Evolutionary conservation across 1,284 basidiomycete genomes (phyloP), one percentile per base, ranked within the genome.

Genomic region (Cutaneotrichosporon spelunceum): DNA sequence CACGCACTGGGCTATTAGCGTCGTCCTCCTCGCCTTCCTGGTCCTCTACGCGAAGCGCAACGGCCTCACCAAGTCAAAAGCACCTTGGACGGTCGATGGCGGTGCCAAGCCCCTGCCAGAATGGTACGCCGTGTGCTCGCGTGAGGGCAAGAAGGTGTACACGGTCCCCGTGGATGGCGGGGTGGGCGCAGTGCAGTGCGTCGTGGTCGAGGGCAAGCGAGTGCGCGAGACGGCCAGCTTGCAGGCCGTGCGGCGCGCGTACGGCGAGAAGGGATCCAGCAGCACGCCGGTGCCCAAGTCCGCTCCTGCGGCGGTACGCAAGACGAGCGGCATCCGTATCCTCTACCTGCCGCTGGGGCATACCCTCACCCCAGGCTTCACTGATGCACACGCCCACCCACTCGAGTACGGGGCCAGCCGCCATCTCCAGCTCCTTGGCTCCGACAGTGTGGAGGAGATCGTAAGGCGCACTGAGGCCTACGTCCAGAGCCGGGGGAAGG

Each of bases 331-430:
- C 21, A 60, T 75, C 47, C 58, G 65, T 27, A 71, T 78, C 47
- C 56, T 75, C 34, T 70, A 72, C 55, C 66, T 78, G 0, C 73
- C 71, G 7, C 57, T 63, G 19, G 75, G 74, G 0, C 66, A 72
- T 55, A 68, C 72, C 16, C 45, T 79, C 47, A 78, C 76, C 3
- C 77, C 78, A 1, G 78, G 78, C 5, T 68, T 78, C 16, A 73
- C 69, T 7, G 91, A 94, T 76, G 85, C 90, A 0, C 92, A 93
- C 78, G 89, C 87, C 0, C 72, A 76, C 65, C 71, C 72, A 9
- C 65, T 77, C 26, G 50, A 68, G 39, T 77, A 75, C 56, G 75
- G 75, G 27, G 66, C 66, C 44, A 87, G 85, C 72, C 82, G 80
- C 73, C 84, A 86, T 62, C 83, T 90, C 7, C 84, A 84, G 36